A percentile compares a stretch with the other conserved stretches of the same genome.
Conservation (phyloP, 305 asterid species). For the Nicotiana rustica region DNA sequence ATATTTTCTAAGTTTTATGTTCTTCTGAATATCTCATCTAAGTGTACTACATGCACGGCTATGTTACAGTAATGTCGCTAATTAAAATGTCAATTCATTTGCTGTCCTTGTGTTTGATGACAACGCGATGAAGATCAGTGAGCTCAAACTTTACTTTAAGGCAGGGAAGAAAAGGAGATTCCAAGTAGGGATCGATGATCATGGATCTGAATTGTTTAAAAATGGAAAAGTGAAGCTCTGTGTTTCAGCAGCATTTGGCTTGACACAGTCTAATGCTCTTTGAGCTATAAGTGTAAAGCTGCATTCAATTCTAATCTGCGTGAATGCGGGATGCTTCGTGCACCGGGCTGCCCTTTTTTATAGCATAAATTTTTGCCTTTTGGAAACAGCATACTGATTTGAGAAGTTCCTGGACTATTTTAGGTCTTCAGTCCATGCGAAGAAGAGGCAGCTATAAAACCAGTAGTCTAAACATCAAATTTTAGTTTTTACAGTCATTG, state of each 20-base stretch:
- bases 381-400: not conserved
- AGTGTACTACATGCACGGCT: not conserved
- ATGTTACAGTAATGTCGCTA: not conserved
- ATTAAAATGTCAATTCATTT: constrained; percentile 1
- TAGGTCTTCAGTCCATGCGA: not conserved
- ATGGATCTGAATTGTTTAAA: not conserved
- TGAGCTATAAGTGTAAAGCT: not conserved
- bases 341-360: no score
- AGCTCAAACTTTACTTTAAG: not conserved
- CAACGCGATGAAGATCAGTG: not conserved
- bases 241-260: not conserved
- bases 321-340: no score
- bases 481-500: not conserved
- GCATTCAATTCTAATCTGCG: not conserved
- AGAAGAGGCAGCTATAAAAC: not conserved
- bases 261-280: not conserved
- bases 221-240: not conserved
- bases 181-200: not conserved
- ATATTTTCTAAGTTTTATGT: not conserved
- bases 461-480: not conserved
- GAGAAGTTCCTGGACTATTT: not conserved
- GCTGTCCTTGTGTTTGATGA: not conserved
- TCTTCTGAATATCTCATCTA: not conserved
- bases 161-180: not conserved
- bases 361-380: not conserved